A percentile compares a stretch with the other conserved stretches of the same genome.
Conservation (phyloP, 1,139 yeast genomes). For the Hyphopichia wangnamkhiaoensis region DNA sequence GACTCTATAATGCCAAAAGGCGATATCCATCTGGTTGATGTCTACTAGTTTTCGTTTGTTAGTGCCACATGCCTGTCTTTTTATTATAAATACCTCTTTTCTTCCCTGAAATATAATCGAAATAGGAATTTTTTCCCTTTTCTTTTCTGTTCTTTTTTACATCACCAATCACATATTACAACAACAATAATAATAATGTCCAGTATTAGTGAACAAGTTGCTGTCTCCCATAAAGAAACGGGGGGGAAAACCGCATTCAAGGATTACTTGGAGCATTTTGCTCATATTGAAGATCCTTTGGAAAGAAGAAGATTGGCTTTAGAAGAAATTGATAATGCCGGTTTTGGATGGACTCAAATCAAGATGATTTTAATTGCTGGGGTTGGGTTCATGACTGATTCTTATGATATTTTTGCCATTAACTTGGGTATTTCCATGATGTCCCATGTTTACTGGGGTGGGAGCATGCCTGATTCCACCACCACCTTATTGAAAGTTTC, state of each 20-base stretch:
- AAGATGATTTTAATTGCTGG: conserved; percentile 90
- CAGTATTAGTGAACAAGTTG: conserved; percentile 22
- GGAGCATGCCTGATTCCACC: conserved; percentile 64
- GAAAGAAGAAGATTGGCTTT: conserved; percentile 89
- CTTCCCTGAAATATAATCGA: too few species aligned
- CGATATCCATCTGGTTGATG: too few species aligned
- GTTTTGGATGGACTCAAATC: conserved; percentile 85
- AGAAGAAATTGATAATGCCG: conserved; percentile 82
- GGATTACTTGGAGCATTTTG: conserved; percentile 79
- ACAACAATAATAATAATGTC: conserved; percentile 17
- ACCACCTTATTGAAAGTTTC: conserved; percentile 78
- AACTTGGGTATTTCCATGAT: conserved; percentile 78
- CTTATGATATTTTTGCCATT: conserved; percentile 89
- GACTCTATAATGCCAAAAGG: too few species aligned
- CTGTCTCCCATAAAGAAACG: conserved; percentile 15
- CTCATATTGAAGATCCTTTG: conserved; percentile 81
- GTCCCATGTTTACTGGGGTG: conserved; percentile 74
- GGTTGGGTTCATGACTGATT: conserved; percentile 91
- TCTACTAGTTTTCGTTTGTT: too few species aligned
- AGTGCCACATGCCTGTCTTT: too few species aligned
- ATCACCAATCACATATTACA: conserved; percentile 1
- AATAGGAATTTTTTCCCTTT: too few species aligned
- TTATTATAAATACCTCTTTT: too few species aligned
- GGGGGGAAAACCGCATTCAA: conserved; percentile 94
- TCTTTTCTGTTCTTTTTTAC: not conserved